A percentile compares a stretch with the other conserved stretches of the same genome.
These are phyloP conservation scores for Alternaria sp. DNA, from an alignment of 2,329 filamentous ascomycete genomes.

Conservation along the genomic window DNA sequence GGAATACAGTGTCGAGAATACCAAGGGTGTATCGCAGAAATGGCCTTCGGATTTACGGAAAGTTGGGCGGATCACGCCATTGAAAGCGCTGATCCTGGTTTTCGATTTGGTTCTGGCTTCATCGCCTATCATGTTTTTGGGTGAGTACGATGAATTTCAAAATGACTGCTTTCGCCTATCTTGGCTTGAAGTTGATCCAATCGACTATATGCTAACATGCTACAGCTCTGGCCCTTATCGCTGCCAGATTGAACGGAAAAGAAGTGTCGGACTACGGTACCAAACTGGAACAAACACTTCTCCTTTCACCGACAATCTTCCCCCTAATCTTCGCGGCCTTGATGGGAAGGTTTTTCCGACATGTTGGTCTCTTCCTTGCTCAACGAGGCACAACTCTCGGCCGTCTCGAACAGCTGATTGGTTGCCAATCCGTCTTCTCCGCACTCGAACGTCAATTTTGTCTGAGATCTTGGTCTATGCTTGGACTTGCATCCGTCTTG, in stretches of 20 bases:
- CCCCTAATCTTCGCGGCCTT: constrained; percentile 39
- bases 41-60: constrained; percentile 27
- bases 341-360: constrained; percentile 37
- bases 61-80: constrained; percentile 26
- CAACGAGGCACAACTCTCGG: constrained; percentile 40
- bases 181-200: too few species aligned
- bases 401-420: constrained; percentile 31
- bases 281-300: constrained; percentile 5
- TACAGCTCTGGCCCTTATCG: constrained; percentile 32
- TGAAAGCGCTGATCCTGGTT: constrained; percentile 22
- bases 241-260: constrained; percentile 28
- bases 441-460: constrained; percentile 38
- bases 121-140: constrained; percentile 34
- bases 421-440: constrained; percentile 38
- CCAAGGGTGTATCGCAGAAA: constrained; percentile 1
- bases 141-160: constrained; percentile 10
- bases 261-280: constrained; percentile 19
- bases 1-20: neutral
- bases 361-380: constrained; percentile 32
- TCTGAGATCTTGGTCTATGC: constrained; percentile 29
- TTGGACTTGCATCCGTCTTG: constrained; percentile 31
- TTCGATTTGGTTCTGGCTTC: constrained; percentile 35
- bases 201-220: constrained; percentile 3
- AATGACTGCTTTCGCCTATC: too few species aligned
- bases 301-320: constrained; percentile 38